Percentiles rank a stretch among this genome's conserved stretches.
Conservation (phyloP, 129 eudicot species). For the Ambrosia trifida region DNA sequence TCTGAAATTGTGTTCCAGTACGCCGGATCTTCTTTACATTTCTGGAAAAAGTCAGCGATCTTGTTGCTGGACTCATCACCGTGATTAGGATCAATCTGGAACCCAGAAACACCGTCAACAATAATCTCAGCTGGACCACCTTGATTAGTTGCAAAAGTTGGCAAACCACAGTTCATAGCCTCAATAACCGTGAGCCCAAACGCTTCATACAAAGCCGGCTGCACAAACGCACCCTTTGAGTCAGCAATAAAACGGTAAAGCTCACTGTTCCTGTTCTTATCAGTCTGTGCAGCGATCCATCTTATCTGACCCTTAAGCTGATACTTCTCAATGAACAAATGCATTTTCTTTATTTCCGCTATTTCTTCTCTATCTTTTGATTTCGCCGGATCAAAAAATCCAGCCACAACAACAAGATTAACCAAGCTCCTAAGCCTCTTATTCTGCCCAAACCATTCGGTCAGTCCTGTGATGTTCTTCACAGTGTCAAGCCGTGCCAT, state of each 20-base stretch:
- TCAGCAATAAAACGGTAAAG: slow-evolving; percentile 89
- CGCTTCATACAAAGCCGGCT: slow-evolving; percentile 96
- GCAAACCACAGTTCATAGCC: slow-evolving; percentile 98
- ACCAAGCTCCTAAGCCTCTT: slow-evolving; percentile 74
- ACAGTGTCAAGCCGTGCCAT: slow-evolving; percentile 97
- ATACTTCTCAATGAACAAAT: slow-evolving; percentile 64
- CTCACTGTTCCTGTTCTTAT: slow-evolving; percentile 76
- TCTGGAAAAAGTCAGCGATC: slow-evolving; percentile 89
- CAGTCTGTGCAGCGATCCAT: slow-evolving; percentile 98
- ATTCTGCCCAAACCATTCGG: slow-evolving; percentile 91
- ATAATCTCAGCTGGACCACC: slow-evolving; percentile 99
- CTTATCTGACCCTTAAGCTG: slow-evolving; percentile 87
- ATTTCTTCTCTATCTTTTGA: slow-evolving; percentile 98
- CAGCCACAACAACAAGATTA: slow-evolving; percentile 89
- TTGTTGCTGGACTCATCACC: slow-evolving; percentile 87
- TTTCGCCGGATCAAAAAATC: slow-evolving; percentile 80
- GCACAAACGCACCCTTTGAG: slow-evolving; percentile 91
- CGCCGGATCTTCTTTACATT: slow-evolving; percentile 70
- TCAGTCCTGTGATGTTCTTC: slow-evolving; percentile 85
- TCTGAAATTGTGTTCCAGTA: slow-evolving; percentile 71
- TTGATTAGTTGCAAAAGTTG: slow-evolving; percentile 91
- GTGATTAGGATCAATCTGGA: slow-evolving; percentile 75
- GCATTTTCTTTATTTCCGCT: slow-evolving; percentile 90
- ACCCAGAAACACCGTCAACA: slow-evolving; percentile 89
- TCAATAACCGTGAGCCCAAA: slow-evolving; percentile 97